These are phyloP conservation scores for Aspergillus sp. DNA, from an alignment of 2,329 filamentous ascomycete genomes.

Conservation along the genomic window DNA sequence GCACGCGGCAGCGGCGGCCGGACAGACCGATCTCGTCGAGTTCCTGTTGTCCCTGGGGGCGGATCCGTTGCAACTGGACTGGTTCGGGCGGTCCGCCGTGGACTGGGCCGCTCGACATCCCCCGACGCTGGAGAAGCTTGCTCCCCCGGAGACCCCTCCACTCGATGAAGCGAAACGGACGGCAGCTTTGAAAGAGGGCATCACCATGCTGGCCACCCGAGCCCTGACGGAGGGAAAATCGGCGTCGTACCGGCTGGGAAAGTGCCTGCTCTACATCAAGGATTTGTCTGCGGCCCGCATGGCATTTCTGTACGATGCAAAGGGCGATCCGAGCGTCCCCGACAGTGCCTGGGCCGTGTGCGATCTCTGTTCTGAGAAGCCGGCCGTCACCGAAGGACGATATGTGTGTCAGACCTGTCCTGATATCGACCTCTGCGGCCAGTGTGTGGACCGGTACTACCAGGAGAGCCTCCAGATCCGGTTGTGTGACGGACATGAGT, in stretches of 20 bases:
- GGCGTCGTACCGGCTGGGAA: neutral
- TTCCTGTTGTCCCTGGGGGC: neutral
- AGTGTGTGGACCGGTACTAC: neutral
- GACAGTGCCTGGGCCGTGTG: neutral
- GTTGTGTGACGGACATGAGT: constrained; percentile 1
- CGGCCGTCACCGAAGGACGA: neutral
- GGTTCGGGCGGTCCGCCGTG: constrained; percentile 1
- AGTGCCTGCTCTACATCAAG: neutral
- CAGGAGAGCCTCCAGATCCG: neutral
- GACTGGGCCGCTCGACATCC: constrained; percentile 1
- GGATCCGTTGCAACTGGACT: neutral
- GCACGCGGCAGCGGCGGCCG: constrained; percentile 1
- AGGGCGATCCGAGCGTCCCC: neutral
- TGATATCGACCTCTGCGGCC: neutral
- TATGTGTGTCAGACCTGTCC: constrained; percentile 2
- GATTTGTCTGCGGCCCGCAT: neutral
- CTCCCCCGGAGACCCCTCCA: neutral
- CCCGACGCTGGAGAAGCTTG: neutral
- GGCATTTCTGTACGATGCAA: constrained; percentile 1
- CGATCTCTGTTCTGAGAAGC: neutral
- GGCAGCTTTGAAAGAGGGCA: neutral
- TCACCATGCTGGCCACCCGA: neutral
- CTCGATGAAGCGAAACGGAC: neutral
- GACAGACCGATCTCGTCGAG: constrained; percentile 1
- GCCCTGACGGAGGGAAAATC: neutral